phyloP scores from a whole-genome alignment of 2,329 filamentous ascomycete species.

The Claviceps sp. region DNA sequence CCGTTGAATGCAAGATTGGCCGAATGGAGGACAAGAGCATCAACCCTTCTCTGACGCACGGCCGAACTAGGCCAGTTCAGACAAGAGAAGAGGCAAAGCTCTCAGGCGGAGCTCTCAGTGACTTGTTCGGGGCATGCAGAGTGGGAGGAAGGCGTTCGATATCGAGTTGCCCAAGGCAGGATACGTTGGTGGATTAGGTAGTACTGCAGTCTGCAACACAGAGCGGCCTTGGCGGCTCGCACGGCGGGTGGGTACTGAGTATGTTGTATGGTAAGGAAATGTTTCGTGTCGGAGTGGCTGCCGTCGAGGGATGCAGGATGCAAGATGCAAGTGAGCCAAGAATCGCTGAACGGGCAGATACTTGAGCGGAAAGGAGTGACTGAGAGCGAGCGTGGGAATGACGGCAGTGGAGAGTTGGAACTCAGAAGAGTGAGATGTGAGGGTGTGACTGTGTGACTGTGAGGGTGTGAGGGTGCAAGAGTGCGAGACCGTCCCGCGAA shows the following conservation, averaged over 20 bases:
- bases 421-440: too few relatives aligned
- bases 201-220: not conserved
- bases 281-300: conserved; percentile 2
- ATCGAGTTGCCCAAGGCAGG: conserved; percentile 4
- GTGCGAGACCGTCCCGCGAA: conserved; percentile 18
- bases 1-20: conserved; percentile 2
- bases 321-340: conserved; percentile 8
- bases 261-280: not conserved
- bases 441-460: too few relatives aligned
- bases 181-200: not conserved
- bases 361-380: conserved; percentile 24
- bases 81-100: conserved; percentile 12
- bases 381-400: conserved; percentile 18
- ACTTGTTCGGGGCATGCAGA: conserved; percentile 24
- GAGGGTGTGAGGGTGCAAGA: conserved; percentile 7
- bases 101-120: conserved; percentile 15
- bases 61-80: conserved; percentile 9
- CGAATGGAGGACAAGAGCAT: conserved; percentile 2
- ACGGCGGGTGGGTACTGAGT: not conserved
- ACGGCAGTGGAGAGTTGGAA: not conserved
- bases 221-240: not conserved
- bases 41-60: conserved; percentile 10
- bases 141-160: conserved; percentile 6
- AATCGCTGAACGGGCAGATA: conserved; percentile 4
- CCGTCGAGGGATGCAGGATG: conserved; percentile 6